phyloP scores from a whole-genome alignment of 1,139 yeast genomes.

The Kodamaea derodonti region DNA sequence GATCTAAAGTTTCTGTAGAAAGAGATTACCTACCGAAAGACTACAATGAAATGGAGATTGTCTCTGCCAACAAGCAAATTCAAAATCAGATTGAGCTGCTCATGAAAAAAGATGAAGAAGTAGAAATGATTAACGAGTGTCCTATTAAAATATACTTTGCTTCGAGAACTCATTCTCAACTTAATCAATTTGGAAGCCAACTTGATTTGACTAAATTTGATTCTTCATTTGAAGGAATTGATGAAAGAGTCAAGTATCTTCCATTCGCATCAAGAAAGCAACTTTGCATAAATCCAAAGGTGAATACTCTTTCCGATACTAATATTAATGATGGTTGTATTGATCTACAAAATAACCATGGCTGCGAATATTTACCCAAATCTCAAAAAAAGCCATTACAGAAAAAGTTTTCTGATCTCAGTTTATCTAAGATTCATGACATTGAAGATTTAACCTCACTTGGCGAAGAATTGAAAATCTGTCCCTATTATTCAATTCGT shows the following conservation, averaged over 20 bases:
- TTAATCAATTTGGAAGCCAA: slow-evolving; percentile 78
- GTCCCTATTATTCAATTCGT: slow-evolving; percentile 83
- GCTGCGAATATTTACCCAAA: slow-evolving; percentile 50
- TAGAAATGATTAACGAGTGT: slow-evolving; percentile 26
- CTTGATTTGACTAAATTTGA: slow-evolving; percentile 60
- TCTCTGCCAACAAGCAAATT: slow-evolving; percentile 15
- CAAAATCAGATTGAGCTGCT: slow-evolving; percentile 43
- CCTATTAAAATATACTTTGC: slow-evolving; percentile 57
- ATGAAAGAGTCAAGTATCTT: slow-evolving; percentile 50
- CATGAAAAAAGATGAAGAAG: slow-evolving; percentile 33
- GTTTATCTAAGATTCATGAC: slow-evolving; percentile 65
- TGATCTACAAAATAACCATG: slow-evolving; percentile 54
- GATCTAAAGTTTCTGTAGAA: slow-evolving; percentile 1
- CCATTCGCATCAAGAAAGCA: slow-evolving; percentile 85
- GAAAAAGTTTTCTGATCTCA: slow-evolving; percentile 53
- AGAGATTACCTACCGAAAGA: slow-evolving; percentile 37
- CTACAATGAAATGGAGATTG: slow-evolving; percentile 16
- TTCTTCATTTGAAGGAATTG: slow-evolving; percentile 46
- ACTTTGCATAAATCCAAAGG: slow-evolving; percentile 69
- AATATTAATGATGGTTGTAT: slow-evolving; percentile 78
- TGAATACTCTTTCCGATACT: slow-evolving; percentile 35
- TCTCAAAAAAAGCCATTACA: slow-evolving; percentile 27
- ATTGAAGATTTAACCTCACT: slow-evolving; percentile 72
- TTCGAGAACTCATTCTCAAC: slow-evolving; percentile 89
- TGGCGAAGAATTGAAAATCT: slow-evolving; percentile 55